Evolutionary conservation across 495 filamentous ascomycete species (phyloP), one percentile per base, ranked within the genome.

Genomic region (Hypoxylon subgilvum): DNA sequence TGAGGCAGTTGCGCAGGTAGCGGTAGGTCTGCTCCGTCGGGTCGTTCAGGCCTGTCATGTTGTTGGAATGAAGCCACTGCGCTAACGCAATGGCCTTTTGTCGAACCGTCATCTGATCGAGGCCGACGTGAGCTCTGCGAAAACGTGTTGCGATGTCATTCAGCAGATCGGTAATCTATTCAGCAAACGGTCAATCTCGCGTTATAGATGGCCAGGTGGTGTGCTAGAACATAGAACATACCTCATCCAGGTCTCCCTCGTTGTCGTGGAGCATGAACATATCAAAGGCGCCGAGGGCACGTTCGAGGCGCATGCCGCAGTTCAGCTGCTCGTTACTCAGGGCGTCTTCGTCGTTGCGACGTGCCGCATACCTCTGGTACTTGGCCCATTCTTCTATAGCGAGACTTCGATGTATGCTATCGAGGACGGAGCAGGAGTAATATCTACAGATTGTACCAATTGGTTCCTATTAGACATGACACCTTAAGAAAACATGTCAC

Each of bases 1-100:
- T 82, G 45, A 95, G 89, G 55, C 86, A 93, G 63, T 97, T 95
- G 53, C 89, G 84, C 18, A 98, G 66, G 36, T 86, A 84, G 52
- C 87, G 85, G 65, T 95, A 96, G 19, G 85, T 81, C 9, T 74
- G 66, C n/a, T 83, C 82, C 9, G 60, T 67, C 9, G 71, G 69
- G 25, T 71, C 49, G 31, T 70, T 78, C 69, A 93, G 82, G 6
- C 91, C 92, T 0, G 81, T 85, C 46, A 96, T 78, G 22, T 87
- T 82, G 27, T 86, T 78, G 1, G 69, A 68, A 34, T 82, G 78
- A 35, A 97, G 69, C 73, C 86, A 96, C 7, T 73, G 73, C 28
- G 86, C 85, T 16, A 95, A 72, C 2, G 69, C 66, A n/a, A 86
- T 58, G 6, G 92, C 89, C 69, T 86, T 90, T 42, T 84, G 68